Evolutionary conservation across 1,284 basidiomycete genomes (phyloP).

Genomic region (Ustilago bromivora): DNA sequence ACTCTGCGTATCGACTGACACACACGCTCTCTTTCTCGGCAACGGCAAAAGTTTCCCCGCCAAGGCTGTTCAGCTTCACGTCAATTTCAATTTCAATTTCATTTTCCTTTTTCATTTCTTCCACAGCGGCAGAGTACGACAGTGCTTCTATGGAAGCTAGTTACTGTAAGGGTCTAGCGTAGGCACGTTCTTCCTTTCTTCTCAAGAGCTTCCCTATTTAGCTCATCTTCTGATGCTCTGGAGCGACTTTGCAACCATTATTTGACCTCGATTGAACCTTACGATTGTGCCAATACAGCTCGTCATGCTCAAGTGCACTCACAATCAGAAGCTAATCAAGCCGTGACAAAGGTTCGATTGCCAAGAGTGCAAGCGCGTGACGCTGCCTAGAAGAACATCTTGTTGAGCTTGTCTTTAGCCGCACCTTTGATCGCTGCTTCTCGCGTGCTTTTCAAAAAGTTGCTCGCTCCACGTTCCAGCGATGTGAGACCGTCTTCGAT

Average conservation of each 20-base stretch:
- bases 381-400: slow-evolving; percentile 38
- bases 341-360: slow-evolving; percentile 5
- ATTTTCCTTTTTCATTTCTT: not conserved
- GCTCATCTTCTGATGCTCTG: not conserved
- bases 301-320: not conserved
- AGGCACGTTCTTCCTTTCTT: slow-evolving; percentile 4
- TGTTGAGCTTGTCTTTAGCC: slow-evolving; percentile 58
- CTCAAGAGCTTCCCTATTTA: not conserved
- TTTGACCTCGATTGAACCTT: not conserved
- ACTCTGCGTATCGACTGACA: not conserved
- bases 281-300: not conserved
- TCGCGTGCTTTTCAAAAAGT: slow-evolving; percentile 61
- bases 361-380: not conserved
- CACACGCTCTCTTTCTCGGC: not conserved
- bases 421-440: slow-evolving; percentile 60
- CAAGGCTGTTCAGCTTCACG: not conserved
- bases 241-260: not conserved
- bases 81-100: no score
- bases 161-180: not conserved
- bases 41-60: not conserved
- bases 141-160: not conserved
- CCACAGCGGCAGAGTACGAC: not conserved
- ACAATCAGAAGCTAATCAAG: not conserved
- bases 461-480: slow-evolving; percentile 55
- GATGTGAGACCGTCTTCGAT: slow-evolving; percentile 58